Base-by-base conservation (phyloP, 371 early-diverging fungal genomes). In the Rhizomucor miehei region DNA sequence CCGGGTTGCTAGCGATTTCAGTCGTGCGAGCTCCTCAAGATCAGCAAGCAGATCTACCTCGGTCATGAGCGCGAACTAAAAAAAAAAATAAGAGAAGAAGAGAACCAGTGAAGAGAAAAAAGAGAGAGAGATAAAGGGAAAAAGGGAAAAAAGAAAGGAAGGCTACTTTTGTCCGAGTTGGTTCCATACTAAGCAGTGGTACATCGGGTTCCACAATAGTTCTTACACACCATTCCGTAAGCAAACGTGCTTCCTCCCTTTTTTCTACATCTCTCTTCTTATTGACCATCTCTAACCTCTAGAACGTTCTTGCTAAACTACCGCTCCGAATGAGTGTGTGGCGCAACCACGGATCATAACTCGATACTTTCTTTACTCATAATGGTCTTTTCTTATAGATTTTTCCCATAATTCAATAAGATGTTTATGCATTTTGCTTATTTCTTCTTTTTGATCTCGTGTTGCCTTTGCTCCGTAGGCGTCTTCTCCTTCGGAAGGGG, bases 391-490 rank as follows among this genome's bases (percentile, higher is more conserved):
- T 17, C 23, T 17, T 14, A 55, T 19, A 10, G 19, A 34, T 13
- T 34, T 37, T 16, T 17, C 47, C 46, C 51, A 57, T 6, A 51
- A 20, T 1, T 38, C 39, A 3, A 44, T 34, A 21, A 57, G 24
- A 34, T 40, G 24, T 6, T 43, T 24, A 9, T 48, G 44, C 14
- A 57, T 46, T 1, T 21, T 44, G 12, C 19, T 13, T 19, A 51
- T 51, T 6, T 12, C 11, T 51, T 40, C 6, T 14, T 41, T 23
- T 52, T 73, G 64, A 21, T 65, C 64, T 5, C 20, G 2, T 5
- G 66, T 70, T 12, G 66, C 67, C 38, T 65, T 69, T 29, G 60
- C 50, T 0, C 74, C 74, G 50, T 70, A 73, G 1, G 51, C 25
- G 13, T 67, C 71, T 20, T 63, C 57, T 10, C 60, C 44, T 16